These are phyloP conservation scores for Pythium pyrilobum DNA, from an alignment of 352 stramenopile species.

Conservation along the genomic window DNA sequence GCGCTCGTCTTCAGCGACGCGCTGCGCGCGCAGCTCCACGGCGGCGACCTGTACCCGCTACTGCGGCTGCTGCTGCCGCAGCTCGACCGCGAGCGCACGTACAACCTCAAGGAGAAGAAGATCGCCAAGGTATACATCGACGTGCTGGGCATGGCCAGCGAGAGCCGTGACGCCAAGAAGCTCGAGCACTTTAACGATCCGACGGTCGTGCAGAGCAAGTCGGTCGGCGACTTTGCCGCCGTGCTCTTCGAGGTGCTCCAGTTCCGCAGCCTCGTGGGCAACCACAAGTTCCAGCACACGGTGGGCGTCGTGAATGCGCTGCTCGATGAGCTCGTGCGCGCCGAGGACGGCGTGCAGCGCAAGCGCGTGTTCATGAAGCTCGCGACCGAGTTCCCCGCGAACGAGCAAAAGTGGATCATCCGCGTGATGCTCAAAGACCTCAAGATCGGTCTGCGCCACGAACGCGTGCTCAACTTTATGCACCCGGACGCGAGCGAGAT, in stretches of 20 bases:
- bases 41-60: constrained; percentile 63
- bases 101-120: constrained; percentile 87
- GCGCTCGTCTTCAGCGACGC: constrained; percentile 66
- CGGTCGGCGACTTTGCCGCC: constrained; percentile 76
- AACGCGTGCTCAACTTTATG: constrained; percentile 74
- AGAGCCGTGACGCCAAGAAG: constrained; percentile 68
- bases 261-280: constrained; percentile 43
- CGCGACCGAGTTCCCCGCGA: constrained; percentile 63
- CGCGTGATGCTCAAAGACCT: constrained; percentile 83
- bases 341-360: constrained; percentile 34
- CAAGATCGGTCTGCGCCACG: constrained; percentile 79
- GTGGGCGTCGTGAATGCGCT: constrained; percentile 56
- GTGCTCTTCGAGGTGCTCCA: constrained; percentile 73
- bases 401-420: constrained; percentile 82
- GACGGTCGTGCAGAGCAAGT: constrained; percentile 71
- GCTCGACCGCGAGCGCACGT: constrained; percentile 79
- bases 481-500: constrained; percentile 81
- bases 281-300: constrained; percentile 42
- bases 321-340: constrained; percentile 45
- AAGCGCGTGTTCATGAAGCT: constrained; percentile 70
- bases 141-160: constrained; percentile 55
- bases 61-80: constrained; percentile 72
- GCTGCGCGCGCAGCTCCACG: constrained; percentile 47
- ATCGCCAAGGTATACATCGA: constrained; percentile 77
- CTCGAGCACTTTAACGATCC: constrained; percentile 82